Base-by-base conservation (phyloP, 192 early-diverging fungal species). In the Coemansia sp. region DNA sequence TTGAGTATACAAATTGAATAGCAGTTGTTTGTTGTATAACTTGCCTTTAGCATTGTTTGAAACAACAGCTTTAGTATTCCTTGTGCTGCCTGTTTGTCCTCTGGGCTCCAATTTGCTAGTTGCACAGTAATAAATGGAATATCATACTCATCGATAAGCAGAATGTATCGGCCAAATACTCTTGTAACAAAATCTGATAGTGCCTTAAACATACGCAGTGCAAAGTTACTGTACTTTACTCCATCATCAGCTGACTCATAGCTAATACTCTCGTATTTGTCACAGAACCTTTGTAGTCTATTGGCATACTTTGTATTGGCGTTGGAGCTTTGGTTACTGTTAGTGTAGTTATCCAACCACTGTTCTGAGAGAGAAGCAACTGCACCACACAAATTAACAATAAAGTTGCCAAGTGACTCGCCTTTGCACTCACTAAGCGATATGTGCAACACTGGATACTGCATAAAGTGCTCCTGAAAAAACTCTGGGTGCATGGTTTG, bases 81-180 rank as follows among this genome's bases (percentile, higher is more conserved):
- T 0, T 65, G 69, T 0, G 69, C 75, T 0, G 23, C 38, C 0
- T 58, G 8, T 12, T 71, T 72, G 0, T 61, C 62, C 0, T 71
- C 31, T 21, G 5, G 19, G 44, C 40, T 55, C 75, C 75, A 78
- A 0, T 48, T 11, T 2, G 69, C 65, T 22, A 72, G 38, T 0
- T 62, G 40, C 6, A 78, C 44, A 15, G 69, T 52, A 14, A 78
- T 78, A 49, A 78, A 78, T n/a, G 75, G 69, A 38, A 72, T 71
- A 20, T 78, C 75, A 21, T 72, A 72, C 44, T 78, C 75, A 56
- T 78, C 75, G 50, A 72, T 65, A 0, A 78, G 42, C 15, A 78
- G 59, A 2, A 78, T 65, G 21, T 72, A 78, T 11, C 62, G 65
- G 0, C 75, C 75, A 50, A 23, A 78, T 10, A n/a, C 20, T 2